phyloP scores from a whole-genome alignment of 1,284 basidiomycete genomes.

The Austroboletus sp. region DNA sequence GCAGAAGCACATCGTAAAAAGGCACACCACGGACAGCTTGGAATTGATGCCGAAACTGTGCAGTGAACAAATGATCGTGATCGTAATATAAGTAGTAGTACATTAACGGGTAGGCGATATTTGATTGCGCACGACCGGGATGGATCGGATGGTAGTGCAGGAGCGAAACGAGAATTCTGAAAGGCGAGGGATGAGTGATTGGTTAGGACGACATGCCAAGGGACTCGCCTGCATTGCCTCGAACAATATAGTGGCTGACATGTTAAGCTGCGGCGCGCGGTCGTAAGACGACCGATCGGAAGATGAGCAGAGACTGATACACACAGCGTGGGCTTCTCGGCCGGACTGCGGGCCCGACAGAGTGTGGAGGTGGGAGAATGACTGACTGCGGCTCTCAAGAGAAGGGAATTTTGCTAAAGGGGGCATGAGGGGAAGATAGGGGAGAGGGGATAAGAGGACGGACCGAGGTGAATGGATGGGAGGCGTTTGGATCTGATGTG shows the following conservation, averaged over 20 bases:
- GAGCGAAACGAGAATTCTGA: constrained; percentile 66
- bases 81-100: constrained; percentile 19
- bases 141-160: constrained; percentile 67
- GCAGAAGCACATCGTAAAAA: constrained; percentile 55
- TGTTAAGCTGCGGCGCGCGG: constrained; percentile 47
- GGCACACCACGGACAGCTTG: constrained; percentile 52
- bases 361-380: constrained; percentile 56
- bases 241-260: constrained; percentile 65
- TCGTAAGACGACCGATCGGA: constrained; percentile 11
- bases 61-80: constrained; percentile 24
- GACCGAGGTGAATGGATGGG: constrained; percentile 38
- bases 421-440: neutral
- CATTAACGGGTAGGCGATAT: constrained; percentile 42
- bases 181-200: constrained; percentile 11
- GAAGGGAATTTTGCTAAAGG: constrained; percentile 50
- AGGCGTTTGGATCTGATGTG: constrained; percentile 14
- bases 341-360: constrained; percentile 46
- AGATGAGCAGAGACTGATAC: constrained; percentile 45
- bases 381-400: constrained; percentile 56
- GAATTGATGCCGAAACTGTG: constrained; percentile 42
- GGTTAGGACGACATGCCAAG: constrained; percentile 9
- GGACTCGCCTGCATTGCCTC: constrained; percentile 67
- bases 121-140: constrained; percentile 62
- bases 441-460: constrained; percentile 12
- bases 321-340: constrained; percentile 46